Conservation (phyloP, 345 rosid species). For the Populus simonii region DNA sequence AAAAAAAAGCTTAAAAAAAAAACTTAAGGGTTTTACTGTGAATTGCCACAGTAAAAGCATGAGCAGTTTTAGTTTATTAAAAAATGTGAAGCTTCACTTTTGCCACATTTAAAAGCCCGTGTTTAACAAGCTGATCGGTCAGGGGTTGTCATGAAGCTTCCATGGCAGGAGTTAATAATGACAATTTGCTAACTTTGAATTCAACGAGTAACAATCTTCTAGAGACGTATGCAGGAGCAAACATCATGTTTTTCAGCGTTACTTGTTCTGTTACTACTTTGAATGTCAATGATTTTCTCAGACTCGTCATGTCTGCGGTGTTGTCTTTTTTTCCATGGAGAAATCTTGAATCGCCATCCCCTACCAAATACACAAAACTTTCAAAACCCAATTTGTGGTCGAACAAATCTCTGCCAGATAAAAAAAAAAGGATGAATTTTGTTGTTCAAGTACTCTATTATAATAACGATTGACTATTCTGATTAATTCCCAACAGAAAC, state of each 20-base stretch:
- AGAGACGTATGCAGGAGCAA: background rate
- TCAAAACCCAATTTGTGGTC: background rate
- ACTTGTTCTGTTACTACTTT: background rate
- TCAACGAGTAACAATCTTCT: background rate
- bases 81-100: background rate
- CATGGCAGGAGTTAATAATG: background rate
- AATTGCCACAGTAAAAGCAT: too few relatives aligned
- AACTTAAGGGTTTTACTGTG: too few relatives aligned
- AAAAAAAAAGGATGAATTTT: background rate
- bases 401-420: background rate
- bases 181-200: background rate
- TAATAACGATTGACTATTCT: background rate
- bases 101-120: background rate
- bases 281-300: background rate
- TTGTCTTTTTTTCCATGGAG: background rate
- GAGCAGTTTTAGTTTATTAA: too few relatives aligned
- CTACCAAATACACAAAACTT: background rate
- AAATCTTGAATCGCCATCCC: background rate
- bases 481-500: background rate
- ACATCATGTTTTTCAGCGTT: background rate
- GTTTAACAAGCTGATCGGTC: background rate
- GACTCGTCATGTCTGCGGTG: background rate
- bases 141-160: background rate
- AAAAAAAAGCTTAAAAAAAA: too few relatives aligned
- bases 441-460: background rate